Percentiles rank a stretch among this genome's conserved stretches.
Conservation (phyloP, 2,329 filamentous ascomycete genomes). For the Penicillium vulpinum region DNA sequence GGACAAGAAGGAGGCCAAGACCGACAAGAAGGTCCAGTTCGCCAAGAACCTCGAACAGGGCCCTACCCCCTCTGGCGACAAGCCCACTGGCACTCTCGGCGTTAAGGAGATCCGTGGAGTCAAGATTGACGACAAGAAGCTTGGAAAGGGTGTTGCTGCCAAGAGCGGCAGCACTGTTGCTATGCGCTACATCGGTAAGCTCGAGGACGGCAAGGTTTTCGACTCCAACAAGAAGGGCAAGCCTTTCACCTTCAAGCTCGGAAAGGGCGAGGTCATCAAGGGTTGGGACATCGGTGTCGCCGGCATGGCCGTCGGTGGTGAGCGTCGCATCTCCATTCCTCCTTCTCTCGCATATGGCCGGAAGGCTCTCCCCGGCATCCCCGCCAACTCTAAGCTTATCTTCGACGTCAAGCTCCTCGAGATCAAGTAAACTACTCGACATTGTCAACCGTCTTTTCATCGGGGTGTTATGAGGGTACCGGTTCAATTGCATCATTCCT, state of each 20-base stretch:
- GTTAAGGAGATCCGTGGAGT: slow-evolving; percentile 84
- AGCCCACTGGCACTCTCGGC: slow-evolving; percentile 60
- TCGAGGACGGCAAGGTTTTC: slow-evolving; percentile 90
- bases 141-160: slow-evolving; percentile 76
- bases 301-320: slow-evolving; percentile 90
- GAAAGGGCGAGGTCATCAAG: slow-evolving; percentile 94
- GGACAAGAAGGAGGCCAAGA: slow-evolving; percentile 53
- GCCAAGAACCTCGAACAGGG: slow-evolving; percentile 98
- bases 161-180: slow-evolving; percentile 90
- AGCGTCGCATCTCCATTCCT: slow-evolving; percentile 89
- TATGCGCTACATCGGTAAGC: slow-evolving; percentile 98
- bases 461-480: slow-evolving; percentile 28
- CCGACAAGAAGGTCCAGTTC: slow-evolving; percentile 96
- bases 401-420: slow-evolving; percentile 89
- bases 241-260: slow-evolving; percentile 94
- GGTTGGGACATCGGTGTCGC: slow-evolving; percentile 94
- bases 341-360: slow-evolving; percentile 86
- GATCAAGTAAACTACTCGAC: slow-evolving; percentile 65
- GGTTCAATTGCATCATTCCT: slow-evolving; percentile 34
- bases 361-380: slow-evolving; percentile 79
- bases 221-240: slow-evolving; percentile 99
- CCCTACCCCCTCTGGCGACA: slow-evolving; percentile 68
- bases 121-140: slow-evolving; percentile 92
- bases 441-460: slow-evolving; percentile 18
- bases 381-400: slow-evolving; percentile 82